phyloP scores from a whole-genome alignment of 352 stramenopile genomes.

The Pythium vanterpoolii region DNA sequence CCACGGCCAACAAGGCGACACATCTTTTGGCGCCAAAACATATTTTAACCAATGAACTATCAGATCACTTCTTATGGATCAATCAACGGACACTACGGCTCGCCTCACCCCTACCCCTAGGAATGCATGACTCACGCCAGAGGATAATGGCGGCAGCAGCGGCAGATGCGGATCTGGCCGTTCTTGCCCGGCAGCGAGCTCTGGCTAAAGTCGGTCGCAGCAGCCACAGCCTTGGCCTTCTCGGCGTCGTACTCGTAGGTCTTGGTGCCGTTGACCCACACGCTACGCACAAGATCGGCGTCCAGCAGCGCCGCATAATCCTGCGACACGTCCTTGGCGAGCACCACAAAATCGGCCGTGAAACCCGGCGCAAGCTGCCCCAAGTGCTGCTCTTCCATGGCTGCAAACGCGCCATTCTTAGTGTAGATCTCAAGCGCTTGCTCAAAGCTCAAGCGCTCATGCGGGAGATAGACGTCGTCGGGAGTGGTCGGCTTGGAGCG shows the following conservation, averaged over 20 bases:
- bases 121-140: too few relatives aligned
- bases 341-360: slow-evolving; percentile 70
- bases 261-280: slow-evolving; percentile 60
- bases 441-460: slow-evolving; percentile 67
- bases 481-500: slow-evolving; percentile 48
- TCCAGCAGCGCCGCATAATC: slow-evolving; percentile 40
- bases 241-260: slow-evolving; percentile 43
- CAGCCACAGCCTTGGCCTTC: background rate
- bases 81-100: slow-evolving; percentile 3
- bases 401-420: slow-evolving; percentile 60
- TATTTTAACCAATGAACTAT: slow-evolving; percentile 13
- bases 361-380: slow-evolving; percentile 54
- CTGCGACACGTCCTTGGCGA: slow-evolving; percentile 49
- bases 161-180: slow-evolving; percentile 54
- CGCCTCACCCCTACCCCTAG: background rate
- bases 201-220: slow-evolving; percentile 43
- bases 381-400: slow-evolving; percentile 50
- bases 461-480: slow-evolving; percentile 52
- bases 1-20: background rate
- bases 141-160: slow-evolving; percentile 46
- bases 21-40: slow-evolving; percentile 22
- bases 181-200: slow-evolving; percentile 75
- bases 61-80: background rate
- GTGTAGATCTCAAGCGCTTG: slow-evolving; percentile 85
- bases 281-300: slow-evolving; percentile 50